These are phyloP conservation scores for Plasmodium ovale DNA, from an alignment of 169 alveolate species.

Conservation along the genomic window DNA sequence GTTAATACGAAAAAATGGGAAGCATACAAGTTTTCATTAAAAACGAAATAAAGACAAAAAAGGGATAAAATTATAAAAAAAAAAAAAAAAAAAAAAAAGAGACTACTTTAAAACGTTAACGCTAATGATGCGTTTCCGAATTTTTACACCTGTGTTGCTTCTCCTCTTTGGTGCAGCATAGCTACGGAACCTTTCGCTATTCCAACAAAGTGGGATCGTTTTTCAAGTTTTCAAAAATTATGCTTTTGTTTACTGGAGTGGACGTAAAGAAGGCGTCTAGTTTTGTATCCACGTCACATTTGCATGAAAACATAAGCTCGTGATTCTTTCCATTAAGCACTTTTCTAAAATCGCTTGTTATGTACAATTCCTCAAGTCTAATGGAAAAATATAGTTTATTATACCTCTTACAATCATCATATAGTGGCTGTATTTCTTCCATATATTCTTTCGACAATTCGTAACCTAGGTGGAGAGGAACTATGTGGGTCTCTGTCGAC, in stretches of 20 bases:
- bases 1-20: not conserved
- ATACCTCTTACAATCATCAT: conserved; percentile 80
- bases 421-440: conserved; percentile 73
- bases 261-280: conserved; percentile 55
- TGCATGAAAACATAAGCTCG: conserved; percentile 79
- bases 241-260: conserved; percentile 9
- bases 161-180: no score
- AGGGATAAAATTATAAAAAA: not conserved
- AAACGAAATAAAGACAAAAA: not conserved
- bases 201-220: conserved; percentile 45
- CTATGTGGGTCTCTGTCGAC: not conserved
- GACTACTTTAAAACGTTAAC: not conserved
- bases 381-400: conserved; percentile 76
- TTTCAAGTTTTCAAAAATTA: conserved; percentile 31
- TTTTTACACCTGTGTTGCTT: no score
- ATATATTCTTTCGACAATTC: conserved; percentile 12
- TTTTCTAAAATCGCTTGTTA: conserved; percentile 61
- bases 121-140: no score
- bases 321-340: conserved; percentile 51
- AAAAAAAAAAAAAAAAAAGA: not conserved
- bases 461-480: conserved; percentile 77
- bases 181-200: no score
- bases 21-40: no score
- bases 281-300: conserved; percentile 67
- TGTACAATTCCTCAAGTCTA: conserved; percentile 59